phyloP scores from a whole-genome alignment of 805 yeast species.

The Yamadazyma philogaea region DNA sequence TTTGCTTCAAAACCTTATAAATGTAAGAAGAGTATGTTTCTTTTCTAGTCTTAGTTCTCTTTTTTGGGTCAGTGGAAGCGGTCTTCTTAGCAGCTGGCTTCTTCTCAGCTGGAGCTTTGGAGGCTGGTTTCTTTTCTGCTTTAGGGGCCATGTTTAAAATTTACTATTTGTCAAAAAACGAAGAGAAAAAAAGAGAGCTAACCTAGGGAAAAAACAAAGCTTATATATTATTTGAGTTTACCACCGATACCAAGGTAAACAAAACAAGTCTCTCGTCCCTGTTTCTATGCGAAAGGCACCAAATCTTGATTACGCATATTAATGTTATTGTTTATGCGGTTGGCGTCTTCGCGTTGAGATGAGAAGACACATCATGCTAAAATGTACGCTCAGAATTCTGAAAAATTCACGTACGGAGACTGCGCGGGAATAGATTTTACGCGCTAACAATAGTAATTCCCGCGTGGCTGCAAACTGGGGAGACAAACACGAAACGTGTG shows the following conservation, averaged over 20 bases:
- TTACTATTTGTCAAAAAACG: not conserved
- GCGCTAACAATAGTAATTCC: not conserved
- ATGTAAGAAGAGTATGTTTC: constrained; percentile 97
- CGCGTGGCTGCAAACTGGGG: not conserved
- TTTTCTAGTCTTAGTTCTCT: constrained; percentile 94
- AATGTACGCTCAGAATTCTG: constrained; percentile 1
- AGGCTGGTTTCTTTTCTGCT: constrained; percentile 76
- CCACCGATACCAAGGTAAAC: not conserved
- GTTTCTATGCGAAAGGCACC: not conserved
- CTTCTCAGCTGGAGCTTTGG: constrained; percentile 97
- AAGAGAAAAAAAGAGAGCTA: not conserved
- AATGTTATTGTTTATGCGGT: constrained; percentile 2
- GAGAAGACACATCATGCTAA: not conserved
- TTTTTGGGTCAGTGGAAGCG: constrained; percentile 74
- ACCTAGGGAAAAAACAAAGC: constrained; percentile 1
- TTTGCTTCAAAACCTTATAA: constrained; percentile 97
- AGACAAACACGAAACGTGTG: not conserved
- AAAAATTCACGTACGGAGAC: constrained; percentile 2
- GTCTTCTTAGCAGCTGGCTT: constrained; percentile 89
- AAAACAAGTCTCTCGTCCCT: not conserved
- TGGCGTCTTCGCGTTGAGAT: not conserved
- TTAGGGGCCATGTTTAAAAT: constrained; percentile 55
- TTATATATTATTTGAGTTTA: constrained; percentile 2
- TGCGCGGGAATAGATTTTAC: constrained; percentile 2
- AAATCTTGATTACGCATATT: not conserved